Percentiles rank a stretch among this genome's conserved stretches.
These are phyloP conservation scores for Hanseniaspora lachancei DNA, from an alignment of 805 yeast genomes.

Conservation along the genomic window DNA sequence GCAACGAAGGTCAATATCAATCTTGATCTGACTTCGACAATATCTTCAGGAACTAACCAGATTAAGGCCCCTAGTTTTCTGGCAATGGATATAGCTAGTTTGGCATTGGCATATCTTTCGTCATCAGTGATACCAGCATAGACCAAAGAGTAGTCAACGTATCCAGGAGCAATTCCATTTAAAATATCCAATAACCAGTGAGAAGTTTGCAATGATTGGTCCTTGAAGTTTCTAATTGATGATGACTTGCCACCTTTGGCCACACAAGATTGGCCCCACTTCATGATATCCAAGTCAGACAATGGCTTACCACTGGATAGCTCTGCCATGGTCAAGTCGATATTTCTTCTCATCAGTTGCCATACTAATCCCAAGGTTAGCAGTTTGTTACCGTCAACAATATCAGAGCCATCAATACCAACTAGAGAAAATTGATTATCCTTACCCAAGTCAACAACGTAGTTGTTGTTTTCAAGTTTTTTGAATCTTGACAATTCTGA, in stretches of 20 bases:
- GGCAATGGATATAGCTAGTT: conserved; percentile 93
- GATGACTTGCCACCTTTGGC: conserved; percentile 69
- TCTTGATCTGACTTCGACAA: conserved; percentile 87
- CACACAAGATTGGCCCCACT: conserved; percentile 86
- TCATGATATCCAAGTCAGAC: conserved; percentile 72
- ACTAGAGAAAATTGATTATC: conserved; percentile 84
- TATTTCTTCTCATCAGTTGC: conserved; percentile 97
- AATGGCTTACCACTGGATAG: conserved; percentile 64
- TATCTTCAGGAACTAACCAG: conserved; percentile 99
- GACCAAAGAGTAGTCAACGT: conserved; percentile 90
- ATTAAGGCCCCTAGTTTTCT: conserved; percentile 95
- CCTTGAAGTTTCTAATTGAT: conserved; percentile 73
- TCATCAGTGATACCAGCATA: conserved; percentile 67
- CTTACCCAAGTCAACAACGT: conserved; percentile 94
- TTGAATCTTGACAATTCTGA: conserved; percentile 76
- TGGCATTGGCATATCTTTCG: conserved; percentile 85
- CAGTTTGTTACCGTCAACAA: conserved; percentile 81
- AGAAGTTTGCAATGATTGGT: conserved; percentile 60
- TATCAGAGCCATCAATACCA: conserved; percentile 96
- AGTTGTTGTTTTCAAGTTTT: conserved; percentile 93
- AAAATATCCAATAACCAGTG: conserved; percentile 78
- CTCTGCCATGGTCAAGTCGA: conserved; percentile 64
- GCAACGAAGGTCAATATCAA: conserved; percentile 90
- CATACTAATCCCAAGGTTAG: conserved; percentile 87
- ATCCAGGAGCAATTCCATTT: conserved; percentile 91